Conservation (phyloP, 139 green algal species). For the Raphidocelis subcapitata region DNA sequence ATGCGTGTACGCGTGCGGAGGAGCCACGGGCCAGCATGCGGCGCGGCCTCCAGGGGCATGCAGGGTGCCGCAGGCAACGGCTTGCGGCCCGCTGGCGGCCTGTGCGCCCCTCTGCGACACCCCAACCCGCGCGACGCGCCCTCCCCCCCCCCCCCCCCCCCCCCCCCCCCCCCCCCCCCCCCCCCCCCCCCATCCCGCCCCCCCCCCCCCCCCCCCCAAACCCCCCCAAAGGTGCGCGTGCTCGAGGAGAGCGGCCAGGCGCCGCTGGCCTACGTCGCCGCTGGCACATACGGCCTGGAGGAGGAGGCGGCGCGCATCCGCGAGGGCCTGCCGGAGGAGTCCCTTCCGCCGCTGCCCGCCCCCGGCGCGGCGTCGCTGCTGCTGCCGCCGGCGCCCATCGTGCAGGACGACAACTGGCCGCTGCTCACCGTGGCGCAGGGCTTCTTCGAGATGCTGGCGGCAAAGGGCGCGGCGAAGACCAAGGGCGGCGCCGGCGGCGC, state of each 20-base stretch:
- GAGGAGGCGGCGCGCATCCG: conserved; percentile 55
- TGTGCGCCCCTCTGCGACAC: too few species aligned
- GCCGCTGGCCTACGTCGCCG: conserved; percentile 91
- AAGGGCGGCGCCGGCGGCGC: conserved; percentile 30
- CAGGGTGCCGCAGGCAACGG: too few species aligned
- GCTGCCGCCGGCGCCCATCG: conserved; percentile 48
- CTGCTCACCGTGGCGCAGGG: conserved; percentile 96
- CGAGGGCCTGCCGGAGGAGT: conserved; percentile 29
- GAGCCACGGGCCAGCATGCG: too few species aligned
- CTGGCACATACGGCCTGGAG: conserved; percentile 80
- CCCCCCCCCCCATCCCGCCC: too few species aligned
- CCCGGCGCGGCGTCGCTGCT: conserved; percentile 27
- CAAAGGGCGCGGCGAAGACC: conserved; percentile 50
- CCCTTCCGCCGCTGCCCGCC: conserved; percentile 32
- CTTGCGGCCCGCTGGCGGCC: too few species aligned
- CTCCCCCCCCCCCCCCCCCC: too few species aligned
- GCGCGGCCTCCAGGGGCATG: too few species aligned
- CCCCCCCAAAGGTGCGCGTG: conserved; percentile 76
- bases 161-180: too few species aligned
- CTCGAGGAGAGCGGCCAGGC: conserved; percentile 92
- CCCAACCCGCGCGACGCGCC: too few species aligned
- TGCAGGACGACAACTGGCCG: conserved; percentile 95
- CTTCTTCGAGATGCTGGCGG: conserved; percentile 93
- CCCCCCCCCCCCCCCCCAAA: too few species aligned
- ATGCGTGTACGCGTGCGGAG: too few species aligned